Base-by-base conservation (phyloP, 345 rosid genomes). In the Trapa incisa region DNA sequence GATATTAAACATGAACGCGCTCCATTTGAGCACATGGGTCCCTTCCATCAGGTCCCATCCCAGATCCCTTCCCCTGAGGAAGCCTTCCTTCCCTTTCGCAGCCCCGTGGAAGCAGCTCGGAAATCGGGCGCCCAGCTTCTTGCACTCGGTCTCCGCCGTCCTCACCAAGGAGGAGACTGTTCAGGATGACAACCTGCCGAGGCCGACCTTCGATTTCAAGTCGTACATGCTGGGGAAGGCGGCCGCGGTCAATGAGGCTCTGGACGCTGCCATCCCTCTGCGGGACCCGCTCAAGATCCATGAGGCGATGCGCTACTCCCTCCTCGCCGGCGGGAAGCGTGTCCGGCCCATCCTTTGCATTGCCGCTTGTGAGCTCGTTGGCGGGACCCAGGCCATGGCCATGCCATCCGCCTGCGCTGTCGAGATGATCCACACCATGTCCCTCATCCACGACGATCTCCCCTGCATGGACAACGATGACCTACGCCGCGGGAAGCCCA, bases 401-500 rank as follows among this genome's bases (percentile, higher is more conserved):
- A 87, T 94, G 96, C 92, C 95, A 0, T 84, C 93, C 0, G 95
- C 99, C 42, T 91, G 97, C 48, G 97, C 93, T 14, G 85, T 91
- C 13, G 96, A 94, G 65, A 94, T 91, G 97, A 84, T 91, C 66
- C 97, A 91, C 70, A 87, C 97, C 71, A 94, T 94, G 97, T 94
- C 97, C 0, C 76, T 94, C 8, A 91, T 94, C 62, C 99, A 94
- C 58, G 99, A 94, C 66, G 99, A 94, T 60, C 80, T 94, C 7
- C 97, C 99, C 42, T 89, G 95, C 56, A 94, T 91, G 97, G 97
- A 94, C 36, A 86, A 94, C 82, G 97, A 91, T 73, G 96, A 89
- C 61, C 85, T 91, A 73, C 97, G 99, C 73, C 94, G 97, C 0
- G 97, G 99, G 2, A 91, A 91, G 58, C 91, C 97, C 13, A 91